These are phyloP conservation scores for Thermothielavioides terrestris DNA, from an alignment of 495 filamentous ascomycete genomes.

Conservation along the genomic window DNA sequence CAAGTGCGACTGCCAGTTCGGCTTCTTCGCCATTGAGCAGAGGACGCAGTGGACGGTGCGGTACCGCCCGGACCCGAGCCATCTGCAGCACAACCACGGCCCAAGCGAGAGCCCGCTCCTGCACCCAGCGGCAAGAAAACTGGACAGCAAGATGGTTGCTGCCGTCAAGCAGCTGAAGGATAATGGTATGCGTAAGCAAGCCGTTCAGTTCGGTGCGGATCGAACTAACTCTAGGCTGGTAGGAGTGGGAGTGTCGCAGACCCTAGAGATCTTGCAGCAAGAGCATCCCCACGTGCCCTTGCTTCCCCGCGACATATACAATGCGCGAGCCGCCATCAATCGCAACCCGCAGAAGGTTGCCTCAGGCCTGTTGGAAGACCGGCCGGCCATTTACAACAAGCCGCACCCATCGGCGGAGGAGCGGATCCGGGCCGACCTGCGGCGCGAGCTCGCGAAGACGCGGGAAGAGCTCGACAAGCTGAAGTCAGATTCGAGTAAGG, in stretches of 20 bases:
- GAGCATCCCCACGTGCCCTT: constrained; percentile 46
- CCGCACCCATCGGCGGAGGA: constrained; percentile 48
- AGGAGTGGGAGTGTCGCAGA: constrained; percentile 49
- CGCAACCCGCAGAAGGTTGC: constrained; percentile 49
- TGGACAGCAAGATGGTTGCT: constrained; percentile 50
- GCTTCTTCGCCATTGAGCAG: constrained; percentile 50
- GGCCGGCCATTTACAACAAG: constrained; percentile 49
- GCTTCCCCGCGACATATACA: constrained; percentile 50
- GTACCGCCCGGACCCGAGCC: constrained; percentile 41
- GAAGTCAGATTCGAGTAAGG: constrained; percentile 37
- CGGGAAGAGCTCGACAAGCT: constrained; percentile 41
- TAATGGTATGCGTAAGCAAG: constrained; percentile 33
- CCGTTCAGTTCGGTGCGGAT: background rate
- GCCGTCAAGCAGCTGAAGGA: constrained; percentile 49
- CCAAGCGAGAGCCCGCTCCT: constrained; percentile 48
- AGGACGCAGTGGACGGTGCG: constrained; percentile 49
- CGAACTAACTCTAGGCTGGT: constrained; percentile 14
- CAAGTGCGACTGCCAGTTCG: constrained; percentile 51
- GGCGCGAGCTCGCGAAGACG: constrained; percentile 41
- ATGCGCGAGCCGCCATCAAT: constrained; percentile 49
- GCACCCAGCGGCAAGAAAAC: constrained; percentile 47
- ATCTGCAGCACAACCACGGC: constrained; percentile 47
- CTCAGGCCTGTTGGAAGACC: constrained; percentile 40
- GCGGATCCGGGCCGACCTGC: constrained; percentile 45
- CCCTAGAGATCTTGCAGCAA: constrained; percentile 47